Percentiles rank a stretch among this genome's conserved stretches.
phyloP scores from a whole-genome alignment of 495 filamentous ascomycete species.

The Penicillium nucicola region DNA sequence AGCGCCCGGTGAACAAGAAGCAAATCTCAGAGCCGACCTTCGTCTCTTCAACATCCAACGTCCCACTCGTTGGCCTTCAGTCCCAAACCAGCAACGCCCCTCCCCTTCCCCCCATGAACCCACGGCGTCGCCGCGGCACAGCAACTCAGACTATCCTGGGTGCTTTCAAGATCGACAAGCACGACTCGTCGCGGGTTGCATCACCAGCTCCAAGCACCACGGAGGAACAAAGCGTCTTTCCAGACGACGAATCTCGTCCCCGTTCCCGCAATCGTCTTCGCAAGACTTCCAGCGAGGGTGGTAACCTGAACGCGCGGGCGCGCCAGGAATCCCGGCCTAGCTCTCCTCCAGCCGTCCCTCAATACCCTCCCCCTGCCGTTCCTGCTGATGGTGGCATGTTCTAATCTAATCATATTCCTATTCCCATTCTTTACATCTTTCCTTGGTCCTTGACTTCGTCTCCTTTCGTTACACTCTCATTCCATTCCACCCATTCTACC shows the following conservation, averaged over 20 bases:
- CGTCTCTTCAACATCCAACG: slow-evolving; percentile 70
- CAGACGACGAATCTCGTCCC: slow-evolving; percentile 49
- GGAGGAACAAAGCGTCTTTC: slow-evolving; percentile 49
- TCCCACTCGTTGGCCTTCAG: slow-evolving; percentile 60
- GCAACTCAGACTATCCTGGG: slow-evolving; percentile 52
- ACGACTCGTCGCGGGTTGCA: slow-evolving; percentile 24
- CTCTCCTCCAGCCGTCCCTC: slow-evolving; percentile 33
- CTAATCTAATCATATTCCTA: slow-evolving; percentile 28
- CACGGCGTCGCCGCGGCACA: slow-evolving; percentile 59
- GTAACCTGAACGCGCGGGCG: slow-evolving; percentile 36
- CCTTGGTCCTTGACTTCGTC: slow-evolving; percentile 6
- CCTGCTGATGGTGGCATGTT: slow-evolving; percentile 48
- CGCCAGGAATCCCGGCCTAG: slow-evolving; percentile 39
- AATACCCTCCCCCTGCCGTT: slow-evolving; percentile 35
- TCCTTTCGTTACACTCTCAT: slow-evolving; percentile 10
- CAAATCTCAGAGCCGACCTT: slow-evolving; percentile 84
- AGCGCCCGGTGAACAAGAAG: slow-evolving; percentile 66
- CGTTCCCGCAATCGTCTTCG: slow-evolving; percentile 47
- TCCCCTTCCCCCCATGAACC: slow-evolving; percentile 69
- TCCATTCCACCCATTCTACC: slow-evolving; percentile 7
- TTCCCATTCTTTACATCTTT: not conserved
- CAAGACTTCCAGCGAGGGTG: slow-evolving; percentile 50
- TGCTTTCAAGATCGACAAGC: slow-evolving; percentile 42
- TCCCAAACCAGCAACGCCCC: slow-evolving; percentile 44
- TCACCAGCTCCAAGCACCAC: slow-evolving; percentile 25